Evolutionary conservation across 1,284 basidiomycete species (phyloP), one percentile per base, ranked within the genome.

Genomic region (Coniferiporia sulphurascens): DNA sequence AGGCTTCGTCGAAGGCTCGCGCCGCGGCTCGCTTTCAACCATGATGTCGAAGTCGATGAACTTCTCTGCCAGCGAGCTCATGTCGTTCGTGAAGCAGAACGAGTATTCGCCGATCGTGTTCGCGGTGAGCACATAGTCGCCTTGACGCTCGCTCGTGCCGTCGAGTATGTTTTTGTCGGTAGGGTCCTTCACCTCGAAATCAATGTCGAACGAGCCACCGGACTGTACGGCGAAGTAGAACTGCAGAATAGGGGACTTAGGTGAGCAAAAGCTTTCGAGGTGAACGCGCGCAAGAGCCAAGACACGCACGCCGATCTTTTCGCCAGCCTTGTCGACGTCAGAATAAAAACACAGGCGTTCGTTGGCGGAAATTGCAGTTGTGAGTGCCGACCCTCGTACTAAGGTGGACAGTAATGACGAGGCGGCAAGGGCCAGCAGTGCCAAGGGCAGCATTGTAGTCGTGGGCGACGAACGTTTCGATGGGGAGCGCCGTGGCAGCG

Each of bases 21-120:
- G 79, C 54, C 95, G 78, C 1, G 95, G 95, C 71, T 98, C 95
- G 63, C 89, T 93, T 78, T 97, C 94, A 62, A 97, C 92, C 92
- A 96, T 94, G 73, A 96, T 95, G 72, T 97, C 95, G 72, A 98
- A 96, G 75, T 98, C 95, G 65, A 98, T 81, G 58, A 97, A 82
- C 74, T 98, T 97, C 76, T 94, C 79, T 7, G 49, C 77, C 65
- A 95, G 81, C 3, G 90, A 92, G 8, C 88, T 92, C 84, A 93
- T 92, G 76, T 96, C 93, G 74, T 99, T 99, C 71, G 95, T 91
- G 72, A 99, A 98, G 78, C 97, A 99, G 78, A 99, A 99, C 2
- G 93, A 79, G 75, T 98, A 98, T 81, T 99, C 97, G 68, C 96
- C 96, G 59, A 89, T 82, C 41, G 83, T 83, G 75, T 98, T 95